These are phyloP conservation scores for Conticribra guillardii DNA, from an alignment of 108 stramenopile genomes.

Conservation along the genomic window DNA sequence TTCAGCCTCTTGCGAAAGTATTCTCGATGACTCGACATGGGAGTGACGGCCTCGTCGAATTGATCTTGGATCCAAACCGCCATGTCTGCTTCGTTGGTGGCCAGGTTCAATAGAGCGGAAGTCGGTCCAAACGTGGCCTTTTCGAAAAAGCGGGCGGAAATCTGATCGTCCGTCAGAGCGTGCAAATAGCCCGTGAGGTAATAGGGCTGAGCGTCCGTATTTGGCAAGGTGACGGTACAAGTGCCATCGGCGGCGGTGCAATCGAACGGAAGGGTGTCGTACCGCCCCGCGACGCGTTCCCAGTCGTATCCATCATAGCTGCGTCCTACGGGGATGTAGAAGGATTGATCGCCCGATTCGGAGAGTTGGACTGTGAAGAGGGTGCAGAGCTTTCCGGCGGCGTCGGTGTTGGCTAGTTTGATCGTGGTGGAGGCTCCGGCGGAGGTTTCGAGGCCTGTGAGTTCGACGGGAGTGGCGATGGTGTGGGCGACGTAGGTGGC, in stretches of 20 bases:
- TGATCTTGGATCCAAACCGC: slow-evolving; percentile 19
- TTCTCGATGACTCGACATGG: slow-evolving; percentile 25
- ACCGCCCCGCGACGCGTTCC: slow-evolving; percentile 27
- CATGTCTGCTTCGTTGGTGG: background rate
- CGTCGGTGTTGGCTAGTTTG: slow-evolving; percentile 15
- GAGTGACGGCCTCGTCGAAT: slow-evolving; percentile 9
- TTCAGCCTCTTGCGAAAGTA: slow-evolving; percentile 43
- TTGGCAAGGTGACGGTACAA: slow-evolving; percentile 13
- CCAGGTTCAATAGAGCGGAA: background rate
- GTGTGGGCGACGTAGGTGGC: slow-evolving; percentile 4
- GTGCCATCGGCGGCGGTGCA: slow-evolving; percentile 5
- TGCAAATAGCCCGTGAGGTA: slow-evolving; percentile 9
- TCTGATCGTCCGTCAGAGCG: slow-evolving; percentile 8
- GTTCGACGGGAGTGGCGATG: background rate
- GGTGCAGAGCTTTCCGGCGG: slow-evolving; percentile 18
- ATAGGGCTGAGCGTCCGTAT: background rate
- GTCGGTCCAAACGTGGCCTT: slow-evolving; percentile 27
- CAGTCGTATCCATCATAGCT: slow-evolving; percentile 35
- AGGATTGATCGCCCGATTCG: background rate
- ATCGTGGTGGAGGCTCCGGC: slow-evolving; percentile 10
- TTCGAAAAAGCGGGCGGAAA: slow-evolving; percentile 31
- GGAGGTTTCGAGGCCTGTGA: background rate
- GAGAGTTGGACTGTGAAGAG: slow-evolving; percentile 9
- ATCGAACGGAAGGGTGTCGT: slow-evolving; percentile 6
- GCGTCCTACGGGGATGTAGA: slow-evolving; percentile 37